Conservation (phyloP, 2,329 filamentous ascomycete genomes). For the Fusarium sp. region DNA sequence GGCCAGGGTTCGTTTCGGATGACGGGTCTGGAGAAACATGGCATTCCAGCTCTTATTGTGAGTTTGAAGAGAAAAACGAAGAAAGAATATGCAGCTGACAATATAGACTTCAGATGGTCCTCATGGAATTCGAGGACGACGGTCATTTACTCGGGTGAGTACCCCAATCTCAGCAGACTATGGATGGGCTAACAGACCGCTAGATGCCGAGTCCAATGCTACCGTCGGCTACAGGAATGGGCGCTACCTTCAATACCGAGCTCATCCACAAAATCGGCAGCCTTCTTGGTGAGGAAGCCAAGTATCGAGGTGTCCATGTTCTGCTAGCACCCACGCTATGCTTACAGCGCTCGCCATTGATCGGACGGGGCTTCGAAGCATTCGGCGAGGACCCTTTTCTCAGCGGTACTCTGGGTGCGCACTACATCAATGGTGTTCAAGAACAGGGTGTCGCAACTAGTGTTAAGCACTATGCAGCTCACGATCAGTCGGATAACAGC, state of each 20-base stretch:
- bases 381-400: conserved; percentile 57
- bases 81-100: neutral
- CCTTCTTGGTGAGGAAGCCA: conserved; percentile 65
- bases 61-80: neutral
- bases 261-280: conserved; percentile 68
- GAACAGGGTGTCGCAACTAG: conserved; percentile 54
- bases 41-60: conserved; percentile 38
- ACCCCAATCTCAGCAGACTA: too few species aligned
- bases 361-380: conserved; percentile 58
- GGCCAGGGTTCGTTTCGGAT: conserved; percentile 41
- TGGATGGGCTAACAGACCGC: neutral
- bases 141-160: conserved; percentile 39
- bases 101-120: conserved; percentile 39
- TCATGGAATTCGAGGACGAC: conserved; percentile 40
- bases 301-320: conserved; percentile 74
- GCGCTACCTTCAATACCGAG: conserved; percentile 71
- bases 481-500: conserved; percentile 51
- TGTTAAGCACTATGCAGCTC: conserved; percentile 59
- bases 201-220: conserved; percentile 56
- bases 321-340: conserved; percentile 58
- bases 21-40: conserved; percentile 22
- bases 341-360: conserved; percentile 57
- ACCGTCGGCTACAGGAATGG: conserved; percentile 56
- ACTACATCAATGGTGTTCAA: conserved; percentile 54
- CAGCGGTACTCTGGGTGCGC: conserved; percentile 52